Evolutionary conservation across 768 basidiomycete species (phyloP), one percentile per base, ranked within the genome.

Genomic region (Termitomyces sp.): DNA sequence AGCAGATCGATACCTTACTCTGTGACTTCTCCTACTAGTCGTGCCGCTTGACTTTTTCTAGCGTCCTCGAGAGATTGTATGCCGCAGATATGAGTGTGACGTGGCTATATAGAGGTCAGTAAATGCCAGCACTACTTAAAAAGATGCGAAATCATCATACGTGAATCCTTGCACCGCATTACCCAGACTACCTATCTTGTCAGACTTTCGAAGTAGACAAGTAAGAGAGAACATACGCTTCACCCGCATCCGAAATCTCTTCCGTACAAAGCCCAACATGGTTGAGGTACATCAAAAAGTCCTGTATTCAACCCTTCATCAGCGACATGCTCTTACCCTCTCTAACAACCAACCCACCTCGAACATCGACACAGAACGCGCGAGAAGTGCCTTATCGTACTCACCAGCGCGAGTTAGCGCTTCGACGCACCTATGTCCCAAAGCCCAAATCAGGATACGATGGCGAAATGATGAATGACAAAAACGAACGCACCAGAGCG

Each of bases 101-200:
- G 61, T 93, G 91, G 12, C 90, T 92, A 56, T 8, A 49, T 31
- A 32, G 0, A 43, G 43, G 15, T 61, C n/a, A 60, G 52, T 49
- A 32, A 60, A 3, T 40, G 49, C 40, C 17, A 20, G 15, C 29
- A 15, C 9, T 37, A 12, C 5, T 8, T 12, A 4, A 14, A 46
- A 43, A 31, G 52, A 58, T 15, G 25, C 20, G 34, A 25, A 25
- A 25, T 31, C 37, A 12, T 82, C 89, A 65, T 73, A 91, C 89
- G 92, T 94, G 73, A 94, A 94, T 38, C 91, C 92, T 73, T 94
- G 92, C 20, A 94, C 92, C 2, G 92, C 89, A 64, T 94, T 94
- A 5, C 92, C 92, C 45, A 94, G 81, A 14, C 91, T 92, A 55
- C 15, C 54, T 2, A 51, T 50, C 29, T 64, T 31, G 9, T 29